Base-by-base conservation (phyloP, 2,329 filamentous ascomycete genomes). In the Calonectria pseudoturangicola region DNA sequence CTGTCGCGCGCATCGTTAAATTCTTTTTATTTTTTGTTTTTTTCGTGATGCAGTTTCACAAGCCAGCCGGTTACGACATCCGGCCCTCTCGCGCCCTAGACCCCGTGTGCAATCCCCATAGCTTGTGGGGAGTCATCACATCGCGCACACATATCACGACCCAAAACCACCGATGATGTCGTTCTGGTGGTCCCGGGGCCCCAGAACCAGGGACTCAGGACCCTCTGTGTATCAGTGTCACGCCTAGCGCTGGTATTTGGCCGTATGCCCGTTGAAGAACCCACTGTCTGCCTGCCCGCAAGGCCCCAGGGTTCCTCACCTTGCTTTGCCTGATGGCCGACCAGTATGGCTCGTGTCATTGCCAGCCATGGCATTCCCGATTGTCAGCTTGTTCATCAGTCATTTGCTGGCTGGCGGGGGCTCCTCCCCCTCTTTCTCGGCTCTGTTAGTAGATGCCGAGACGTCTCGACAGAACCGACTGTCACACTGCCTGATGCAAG, bases 261-360 rank as follows among this genome's bases (percentile, higher is more conserved):
- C 69, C 62, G 56, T 73, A 66, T 68, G 66, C 72, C 51, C 51
- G 64, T 66, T 73, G 66, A n/a, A 67, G 48, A 71, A 39, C 50
- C 76, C 68, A 75, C 60, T 66, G 69, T 36, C 64, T 74, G 67
- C 58, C 67, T 69, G 67, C 33, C 66, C 48, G 43, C 72, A 72
- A 45, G 62, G 66, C 69, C 68, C 66, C 43, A 74, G 63, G 71
- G 43, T 54, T 62, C 45, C 45, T 68, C 41, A 15, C 43, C 9
- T 41, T 60, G 3, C 30, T 71, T 72, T 70, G 60, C 51, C 73
- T 74, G 36, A 67, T 67, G 47, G 51, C 45, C 70, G 58, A 25
- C 25, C 65, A 63, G 41, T 68, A 66, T 67, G 76, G 75, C 75
- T 77, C 72, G 73, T 65, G 65, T 60, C 54, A 77, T 78, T 76